These are phyloP conservation scores for Skeletonema tropicum DNA, from an alignment of 108 stramenopile species.

Conservation along the genomic window DNA sequence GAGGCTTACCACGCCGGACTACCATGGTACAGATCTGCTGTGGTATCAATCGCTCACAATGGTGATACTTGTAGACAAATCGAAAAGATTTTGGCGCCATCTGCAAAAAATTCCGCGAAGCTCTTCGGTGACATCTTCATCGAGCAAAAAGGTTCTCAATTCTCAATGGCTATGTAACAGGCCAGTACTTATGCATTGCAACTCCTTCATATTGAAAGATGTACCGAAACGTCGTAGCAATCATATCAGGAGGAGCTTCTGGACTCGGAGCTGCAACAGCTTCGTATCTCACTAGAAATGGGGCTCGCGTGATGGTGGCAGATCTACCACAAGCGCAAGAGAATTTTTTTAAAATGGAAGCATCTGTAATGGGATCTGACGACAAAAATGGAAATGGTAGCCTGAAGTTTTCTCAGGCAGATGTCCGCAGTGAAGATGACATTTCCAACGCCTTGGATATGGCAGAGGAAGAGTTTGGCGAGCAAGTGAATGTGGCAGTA, in stretches of 20 bases:
- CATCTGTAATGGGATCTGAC: not conserved
- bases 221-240: conserved; percentile 37
- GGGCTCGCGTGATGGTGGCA: conserved; percentile 83
- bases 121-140: too few relatives aligned
- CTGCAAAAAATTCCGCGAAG: too few relatives aligned
- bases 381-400: conserved; percentile 6
- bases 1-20: conserved; percentile 18
- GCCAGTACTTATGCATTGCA: too few relatives aligned
- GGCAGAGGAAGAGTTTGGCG: conserved; percentile 70
- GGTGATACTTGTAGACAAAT: too few relatives aligned
- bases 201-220: too few relatives aligned
- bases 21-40: not conserved
- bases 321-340: conserved; percentile 69
- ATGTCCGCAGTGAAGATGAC: conserved; percentile 72
- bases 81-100: too few relatives aligned
- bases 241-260: conserved; percentile 90
- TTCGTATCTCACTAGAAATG: conserved; percentile 63
- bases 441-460: conserved; percentile 59
- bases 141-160: too few relatives aligned
- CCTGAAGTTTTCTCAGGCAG: conserved; percentile 60
- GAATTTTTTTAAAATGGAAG: conserved; percentile 47
- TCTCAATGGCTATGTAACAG: too few relatives aligned
- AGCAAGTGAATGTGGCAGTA: conserved; percentile 81
- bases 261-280: conserved; percentile 94
- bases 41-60: too few relatives aligned